Percentiles rank a stretch among this genome's conserved stretches.
These are phyloP conservation scores for Trifolium subterraneum DNA, from an alignment of 306 rosid species.

Conservation along the genomic window DNA sequence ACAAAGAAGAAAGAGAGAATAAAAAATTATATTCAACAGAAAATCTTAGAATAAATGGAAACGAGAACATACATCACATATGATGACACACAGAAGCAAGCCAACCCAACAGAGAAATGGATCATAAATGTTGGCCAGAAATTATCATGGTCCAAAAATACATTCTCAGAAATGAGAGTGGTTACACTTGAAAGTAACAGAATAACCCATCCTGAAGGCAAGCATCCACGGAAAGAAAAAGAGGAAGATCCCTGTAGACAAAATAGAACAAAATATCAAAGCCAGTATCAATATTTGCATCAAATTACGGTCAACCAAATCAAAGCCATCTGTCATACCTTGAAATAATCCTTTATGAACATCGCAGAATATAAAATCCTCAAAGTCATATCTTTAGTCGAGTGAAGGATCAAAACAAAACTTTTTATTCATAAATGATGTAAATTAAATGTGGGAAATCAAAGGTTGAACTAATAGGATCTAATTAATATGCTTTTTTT, in stretches of 20 bases:
- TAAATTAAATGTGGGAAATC: conserved; percentile 34
- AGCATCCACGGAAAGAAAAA: conserved; percentile 73
- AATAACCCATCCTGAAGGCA: conserved; percentile 85
- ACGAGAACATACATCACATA: conserved; percentile 63
- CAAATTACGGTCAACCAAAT: conserved; percentile 20
- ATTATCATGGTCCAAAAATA: conserved; percentile 70
- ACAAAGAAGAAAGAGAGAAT: conserved; percentile 11
- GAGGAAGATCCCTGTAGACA: conserved; percentile 69
- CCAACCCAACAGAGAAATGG: conserved; percentile 75
- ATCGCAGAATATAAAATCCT: conserved; percentile 77
- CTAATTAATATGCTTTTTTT: background rate
- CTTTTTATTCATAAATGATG: conserved; percentile 16
- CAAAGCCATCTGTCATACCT: conserved; percentile 61
- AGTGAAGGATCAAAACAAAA: conserved; percentile 63
- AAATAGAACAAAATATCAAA: conserved; percentile 19
- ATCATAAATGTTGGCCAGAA: conserved; percentile 71
- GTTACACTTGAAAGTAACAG: conserved; percentile 67
- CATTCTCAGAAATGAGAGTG: conserved; percentile 76
- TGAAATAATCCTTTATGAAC: conserved; percentile 77
- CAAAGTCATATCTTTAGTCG: conserved; percentile 74
- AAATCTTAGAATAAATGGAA: conserved; percentile 25
- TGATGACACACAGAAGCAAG: conserved; percentile 76
- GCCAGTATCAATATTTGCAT: conserved; percentile 26
- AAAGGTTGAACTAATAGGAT: conserved; percentile 14
- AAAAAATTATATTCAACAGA: conserved; percentile 25